Percentiles rank a stretch among this genome's conserved stretches.
phyloP scores from a whole-genome alignment of 2,329 filamentous ascomycete species.

The Colletotrichum echinochloae region DNA sequence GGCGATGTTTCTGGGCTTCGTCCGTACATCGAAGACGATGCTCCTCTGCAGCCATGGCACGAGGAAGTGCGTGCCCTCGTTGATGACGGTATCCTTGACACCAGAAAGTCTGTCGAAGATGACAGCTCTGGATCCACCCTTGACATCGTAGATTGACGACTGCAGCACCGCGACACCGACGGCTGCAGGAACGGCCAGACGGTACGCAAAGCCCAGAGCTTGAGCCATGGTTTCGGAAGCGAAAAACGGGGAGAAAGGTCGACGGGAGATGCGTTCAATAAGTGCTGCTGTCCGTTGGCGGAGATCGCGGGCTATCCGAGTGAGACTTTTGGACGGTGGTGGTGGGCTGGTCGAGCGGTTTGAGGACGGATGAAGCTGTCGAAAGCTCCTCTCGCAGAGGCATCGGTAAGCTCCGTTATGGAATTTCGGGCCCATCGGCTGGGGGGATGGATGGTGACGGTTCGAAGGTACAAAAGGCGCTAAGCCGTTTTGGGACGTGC shows the following conservation, averaged over 20 bases:
- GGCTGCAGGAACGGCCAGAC: slow-evolving; percentile 78
- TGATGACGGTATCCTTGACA: slow-evolving; percentile 92
- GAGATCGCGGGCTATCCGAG: slow-evolving; percentile 33
- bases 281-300: neutral
- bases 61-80: slow-evolving; percentile 97
- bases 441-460: slow-evolving; percentile 34
- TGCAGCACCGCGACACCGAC: slow-evolving; percentile 76
- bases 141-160: slow-evolving; percentile 95
- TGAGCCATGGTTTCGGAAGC: slow-evolving; percentile 54
- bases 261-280: neutral
- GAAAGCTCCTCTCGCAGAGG: slow-evolving; percentile 36
- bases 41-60: slow-evolving; percentile 95
- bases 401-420: slow-evolving; percentile 38
- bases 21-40: slow-evolving; percentile 96
- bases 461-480: slow-evolving; percentile 40
- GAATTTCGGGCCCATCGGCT: slow-evolving; percentile 37
- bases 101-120: slow-evolving; percentile 96
- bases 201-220: slow-evolving; percentile 72
- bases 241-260: neutral
- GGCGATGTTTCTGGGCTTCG: slow-evolving; percentile 95
- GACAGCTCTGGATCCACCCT: slow-evolving; percentile 92
- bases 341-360: slow-evolving; percentile 18
- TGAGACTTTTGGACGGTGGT: slow-evolving; percentile 1
- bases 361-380: slow-evolving; percentile 33
- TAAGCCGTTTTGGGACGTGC: slow-evolving; percentile 48